Conservation (phyloP, 2,329 filamentous ascomycete species). For the Escovopsis weberi region DNA sequence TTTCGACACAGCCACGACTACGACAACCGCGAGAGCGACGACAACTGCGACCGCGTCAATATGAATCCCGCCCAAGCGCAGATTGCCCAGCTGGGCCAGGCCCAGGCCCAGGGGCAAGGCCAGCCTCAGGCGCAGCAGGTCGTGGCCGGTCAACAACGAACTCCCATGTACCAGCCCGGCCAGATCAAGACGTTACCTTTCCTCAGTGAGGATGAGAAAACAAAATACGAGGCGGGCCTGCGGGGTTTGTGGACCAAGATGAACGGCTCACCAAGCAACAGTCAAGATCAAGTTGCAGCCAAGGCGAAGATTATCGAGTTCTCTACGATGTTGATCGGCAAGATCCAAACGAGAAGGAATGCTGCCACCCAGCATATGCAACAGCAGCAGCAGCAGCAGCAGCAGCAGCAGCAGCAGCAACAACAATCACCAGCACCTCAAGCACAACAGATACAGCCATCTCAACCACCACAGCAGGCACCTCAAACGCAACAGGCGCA, state of each 20-base stretch:
- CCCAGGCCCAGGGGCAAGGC: slow-evolving; percentile 7
- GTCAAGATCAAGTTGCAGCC: slow-evolving; percentile 33
- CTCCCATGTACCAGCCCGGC: slow-evolving; percentile 34
- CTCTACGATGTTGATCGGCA: slow-evolving; percentile 39
- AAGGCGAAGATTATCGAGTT: slow-evolving; percentile 46
- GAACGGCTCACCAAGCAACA: slow-evolving; percentile 31
- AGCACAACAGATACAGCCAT: slow-evolving; percentile 7
- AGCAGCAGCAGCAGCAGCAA: slow-evolving; percentile 11
- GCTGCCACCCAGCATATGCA: slow-evolving; percentile 21
- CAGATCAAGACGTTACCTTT: slow-evolving; percentile 36
- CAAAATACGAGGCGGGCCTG: slow-evolving; percentile 44
- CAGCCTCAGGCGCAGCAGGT: slow-evolving; percentile 12
- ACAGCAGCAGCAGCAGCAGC: slow-evolving; percentile 15
- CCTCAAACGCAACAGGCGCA: slow-evolving; percentile 4
- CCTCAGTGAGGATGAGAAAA: slow-evolving; percentile 39
- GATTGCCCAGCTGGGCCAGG: slow-evolving; percentile 12
- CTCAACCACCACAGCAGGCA: slow-evolving; percentile 7
- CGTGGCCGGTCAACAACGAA: slow-evolving; percentile 11
- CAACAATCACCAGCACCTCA: slow-evolving; percentile 7
- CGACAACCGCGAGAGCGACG: too few species aligned
- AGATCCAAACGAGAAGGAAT: slow-evolving; percentile 29
- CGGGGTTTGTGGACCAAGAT: slow-evolving; percentile 38
- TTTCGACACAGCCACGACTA: too few species aligned
- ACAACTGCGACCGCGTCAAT: not conserved
- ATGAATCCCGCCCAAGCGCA: slow-evolving; percentile 15